phyloP scores from a whole-genome alignment of 768 basidiomycete species.

The Termitomyces sp. region DNA sequence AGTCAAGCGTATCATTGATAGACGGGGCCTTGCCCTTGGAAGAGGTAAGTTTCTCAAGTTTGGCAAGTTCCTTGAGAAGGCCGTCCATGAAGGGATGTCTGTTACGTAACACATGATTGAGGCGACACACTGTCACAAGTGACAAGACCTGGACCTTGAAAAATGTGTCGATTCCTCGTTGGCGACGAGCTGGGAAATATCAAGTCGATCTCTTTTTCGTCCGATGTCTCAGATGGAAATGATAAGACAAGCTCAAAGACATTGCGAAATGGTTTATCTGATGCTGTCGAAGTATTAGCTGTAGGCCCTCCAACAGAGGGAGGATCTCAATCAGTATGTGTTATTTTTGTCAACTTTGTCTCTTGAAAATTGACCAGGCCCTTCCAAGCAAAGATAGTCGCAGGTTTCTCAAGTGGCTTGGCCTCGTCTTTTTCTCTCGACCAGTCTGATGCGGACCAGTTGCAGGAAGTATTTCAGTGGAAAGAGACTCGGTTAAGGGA shows the following conservation, averaged over 20 bases:
- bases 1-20: slow-evolving; percentile 56
- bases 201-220: slow-evolving; percentile 48
- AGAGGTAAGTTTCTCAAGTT: slow-evolving; percentile 61
- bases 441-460: slow-evolving; percentile 26
- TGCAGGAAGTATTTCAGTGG: slow-evolving; percentile 48
- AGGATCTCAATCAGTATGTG: slow-evolving; percentile 34
- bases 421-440: slow-evolving; percentile 37
- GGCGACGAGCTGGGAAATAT: slow-evolving; percentile 80
- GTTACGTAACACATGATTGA: slow-evolving; percentile 9
- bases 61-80: slow-evolving; percentile 72
- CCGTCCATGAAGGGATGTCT: slow-evolving; percentile 49
- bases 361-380: slow-evolving; percentile 3
- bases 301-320: slow-evolving; percentile 17
- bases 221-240: slow-evolving; percentile 21
- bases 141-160: too few relatives aligned
- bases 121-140: not conserved
- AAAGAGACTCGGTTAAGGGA: slow-evolving; percentile 53
- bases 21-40: slow-evolving; percentile 50
- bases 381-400: slow-evolving; percentile 55
- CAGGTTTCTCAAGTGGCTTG: slow-evolving; percentile 59
- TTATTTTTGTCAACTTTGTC: not conserved
- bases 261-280: slow-evolving; percentile 26
- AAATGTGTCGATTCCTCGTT: slow-evolving; percentile 64
- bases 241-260: slow-evolving; percentile 28
- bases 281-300: slow-evolving; percentile 28